phyloP scores from a whole-genome alignment of 257 asterid species.

The Cynanchum wilfordii region DNA sequence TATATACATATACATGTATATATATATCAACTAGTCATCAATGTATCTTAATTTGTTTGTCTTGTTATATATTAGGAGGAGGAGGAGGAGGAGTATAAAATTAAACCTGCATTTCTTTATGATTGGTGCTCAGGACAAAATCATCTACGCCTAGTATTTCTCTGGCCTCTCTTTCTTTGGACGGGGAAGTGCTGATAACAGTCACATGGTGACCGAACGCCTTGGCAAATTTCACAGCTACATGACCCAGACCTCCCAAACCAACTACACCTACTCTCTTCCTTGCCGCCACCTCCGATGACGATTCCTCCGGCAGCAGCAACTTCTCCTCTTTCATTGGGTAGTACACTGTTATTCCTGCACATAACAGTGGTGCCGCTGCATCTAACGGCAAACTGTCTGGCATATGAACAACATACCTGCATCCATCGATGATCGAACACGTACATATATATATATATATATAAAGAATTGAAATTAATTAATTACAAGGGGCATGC shows the following conservation, averaged over 20 bases:
- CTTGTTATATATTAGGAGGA: too few relatives aligned
- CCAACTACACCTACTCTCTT: conserved; percentile 65
- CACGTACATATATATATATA: too few relatives aligned
- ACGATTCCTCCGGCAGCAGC: conserved; percentile 21
- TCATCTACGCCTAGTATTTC: conserved; percentile 68
- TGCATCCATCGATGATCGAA: too few relatives aligned
- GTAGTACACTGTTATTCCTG: conserved; percentile 62
- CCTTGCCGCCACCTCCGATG: conserved; percentile 31
- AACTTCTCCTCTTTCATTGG: conserved; percentile 64
- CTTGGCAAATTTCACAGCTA: too few relatives aligned
- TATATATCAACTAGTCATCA: too few relatives aligned
- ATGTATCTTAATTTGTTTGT: too few relatives aligned
- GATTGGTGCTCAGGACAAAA: conserved; percentile 55
- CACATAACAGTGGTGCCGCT: conserved; percentile 80
- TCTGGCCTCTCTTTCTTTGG: conserved; percentile 69
- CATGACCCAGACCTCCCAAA: conserved; percentile 76
- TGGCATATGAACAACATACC: conserved; percentile 69
- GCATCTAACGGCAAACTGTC: conserved; percentile 72
- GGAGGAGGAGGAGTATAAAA: not conserved
- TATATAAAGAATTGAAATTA: too few relatives aligned
- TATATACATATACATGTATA: too few relatives aligned
- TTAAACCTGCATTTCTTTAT: conserved; percentile 73
- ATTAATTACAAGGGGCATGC: too few relatives aligned
- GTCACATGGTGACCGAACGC: conserved; percentile 78
- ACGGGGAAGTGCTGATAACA: conserved; percentile 75